phyloP scores from a whole-genome alignment of 2,329 filamentous ascomycete species.

The Penicillium sp. region DNA sequence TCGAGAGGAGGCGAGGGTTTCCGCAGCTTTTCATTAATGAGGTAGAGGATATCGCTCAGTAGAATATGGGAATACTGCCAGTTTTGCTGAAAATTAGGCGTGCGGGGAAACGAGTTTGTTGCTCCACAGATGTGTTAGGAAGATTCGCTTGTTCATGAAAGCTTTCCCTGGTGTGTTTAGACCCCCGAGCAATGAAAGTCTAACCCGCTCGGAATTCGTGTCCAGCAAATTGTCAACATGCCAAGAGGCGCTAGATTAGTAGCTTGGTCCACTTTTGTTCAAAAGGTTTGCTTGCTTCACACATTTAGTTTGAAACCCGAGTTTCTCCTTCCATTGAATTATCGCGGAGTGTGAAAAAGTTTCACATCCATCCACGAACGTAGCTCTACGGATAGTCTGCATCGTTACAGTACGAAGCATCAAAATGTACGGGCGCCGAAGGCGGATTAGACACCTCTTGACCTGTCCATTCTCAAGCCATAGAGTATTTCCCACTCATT shows the following conservation, averaged over 20 bases:
- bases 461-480: no score
- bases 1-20: not conserved
- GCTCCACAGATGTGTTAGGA: no score
- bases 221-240: not conserved
- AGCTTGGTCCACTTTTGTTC: not conserved
- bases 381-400: no score
- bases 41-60: not conserved
- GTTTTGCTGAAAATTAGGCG: not conserved
- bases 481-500: no score
- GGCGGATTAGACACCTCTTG: no score
- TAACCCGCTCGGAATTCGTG: not conserved
- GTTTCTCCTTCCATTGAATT: not conserved
- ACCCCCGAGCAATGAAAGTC: not conserved
- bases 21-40: slow-evolving; percentile 10
- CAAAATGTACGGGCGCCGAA: no score
- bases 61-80: not conserved
- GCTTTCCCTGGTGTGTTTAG: no score
- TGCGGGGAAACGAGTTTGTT: not conserved
- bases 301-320: not conserved
- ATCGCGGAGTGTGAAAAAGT: not conserved
- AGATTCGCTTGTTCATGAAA: no score
- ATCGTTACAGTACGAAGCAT: no score
- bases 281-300: not conserved
- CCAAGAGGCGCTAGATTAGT: not conserved
- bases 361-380: not conserved